Evolutionary conservation across 305 asterid genomes (phyloP), one percentile per base, ranked within the genome.

Genomic region (Monarda citriodora): DNA sequence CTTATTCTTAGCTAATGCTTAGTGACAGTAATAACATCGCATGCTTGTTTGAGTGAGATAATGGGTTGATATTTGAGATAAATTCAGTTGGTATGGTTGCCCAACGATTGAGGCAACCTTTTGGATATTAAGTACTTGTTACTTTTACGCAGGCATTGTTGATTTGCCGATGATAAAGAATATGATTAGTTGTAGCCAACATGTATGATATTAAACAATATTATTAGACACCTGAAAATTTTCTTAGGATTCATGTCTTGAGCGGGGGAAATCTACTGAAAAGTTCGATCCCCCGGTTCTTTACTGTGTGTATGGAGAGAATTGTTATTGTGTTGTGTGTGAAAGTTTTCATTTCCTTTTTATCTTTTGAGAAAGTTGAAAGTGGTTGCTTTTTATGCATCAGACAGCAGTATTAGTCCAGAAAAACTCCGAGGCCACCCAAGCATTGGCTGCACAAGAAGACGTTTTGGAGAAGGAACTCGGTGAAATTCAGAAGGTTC

Each of bases 391-490:
- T 29, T 60, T 44, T 11, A 7, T 37, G 31, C 53, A 13, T 18
- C 74, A 88, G 98, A 73, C 88, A 57, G 90, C 92, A 59, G 82
- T 79, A 25, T 70, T 88, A 72, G 92, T 88, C 68, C 95, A 82
- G 81, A 91, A 81, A 73, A 88, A 82, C 57, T 86, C 96, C 12
- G 95, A 91, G 83, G 93, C 88, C 21, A 82, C 96, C 53, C 85
- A 82, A 68, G 82, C 81, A 70, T 85, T 91, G 77, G 92, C 95
- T 57, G 82, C 74, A 68, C 95, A 84, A 65, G 96, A 76, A 64
- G 95, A 82, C 69, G 67, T 31, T 56, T 63, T 91, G 70, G 98
- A 88, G 87, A 86, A 78, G 77, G 98, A 88, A 71, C 90, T 91
- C 36, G 80, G 88, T 70, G 98, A 91, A 78, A 77, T 86, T 73